Percentiles rank a stretch among this genome's conserved stretches.
These are phyloP conservation scores for Clohesyomyces aquaticus DNA, from an alignment of 495 filamentous ascomycete species.

Conservation along the genomic window DNA sequence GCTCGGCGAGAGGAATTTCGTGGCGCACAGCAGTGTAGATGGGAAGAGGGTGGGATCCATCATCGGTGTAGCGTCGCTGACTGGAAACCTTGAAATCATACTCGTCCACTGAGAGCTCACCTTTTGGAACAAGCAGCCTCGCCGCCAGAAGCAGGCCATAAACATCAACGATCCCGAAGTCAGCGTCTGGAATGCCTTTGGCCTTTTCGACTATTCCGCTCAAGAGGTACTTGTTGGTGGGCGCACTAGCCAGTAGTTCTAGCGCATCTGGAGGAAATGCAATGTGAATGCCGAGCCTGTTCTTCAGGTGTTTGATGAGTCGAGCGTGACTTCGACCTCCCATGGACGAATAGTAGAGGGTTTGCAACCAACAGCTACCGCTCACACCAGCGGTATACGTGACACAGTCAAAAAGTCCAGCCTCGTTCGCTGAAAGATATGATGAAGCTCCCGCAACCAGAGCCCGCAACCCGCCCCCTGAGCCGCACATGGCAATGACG, in stretches of 20 bases:
- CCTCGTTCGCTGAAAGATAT: slow-evolving; percentile 75
- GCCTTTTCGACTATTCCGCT: slow-evolving; percentile 88
- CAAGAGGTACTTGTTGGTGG: slow-evolving; percentile 90
- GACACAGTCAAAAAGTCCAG: slow-evolving; percentile 86
- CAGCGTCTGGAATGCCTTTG: slow-evolving; percentile 75
- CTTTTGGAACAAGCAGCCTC: slow-evolving; percentile 80
- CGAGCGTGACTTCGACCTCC: slow-evolving; percentile 62
- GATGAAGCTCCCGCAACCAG: slow-evolving; percentile 88
- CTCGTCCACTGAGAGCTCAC: slow-evolving; percentile 74
- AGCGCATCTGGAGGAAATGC: slow-evolving; percentile 87
- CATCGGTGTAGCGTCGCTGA: slow-evolving; percentile 70
- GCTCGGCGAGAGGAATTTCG: slow-evolving; percentile 73
- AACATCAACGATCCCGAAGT: slow-evolving; percentile 88
- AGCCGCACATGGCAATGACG: slow-evolving; percentile 88
- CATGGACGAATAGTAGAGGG: slow-evolving; percentile 87
- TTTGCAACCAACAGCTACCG: slow-evolving; percentile 93
- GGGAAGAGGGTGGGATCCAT: slow-evolving; percentile 82
- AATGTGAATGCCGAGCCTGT: slow-evolving; percentile 80
- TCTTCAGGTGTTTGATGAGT: slow-evolving; percentile 82
- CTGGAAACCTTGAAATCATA: slow-evolving; percentile 86
- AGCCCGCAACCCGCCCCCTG: slow-evolving; percentile 86
- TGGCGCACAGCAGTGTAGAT: slow-evolving; percentile 95
- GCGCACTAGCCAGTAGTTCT: slow-evolving; percentile 72
- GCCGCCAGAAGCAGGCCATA: slow-evolving; percentile 87
- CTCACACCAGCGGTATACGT: slow-evolving; percentile 95